These are phyloP conservation scores for Candida rishiriensis DNA, from an alignment of 805 yeast species.

Conservation along the genomic window DNA sequence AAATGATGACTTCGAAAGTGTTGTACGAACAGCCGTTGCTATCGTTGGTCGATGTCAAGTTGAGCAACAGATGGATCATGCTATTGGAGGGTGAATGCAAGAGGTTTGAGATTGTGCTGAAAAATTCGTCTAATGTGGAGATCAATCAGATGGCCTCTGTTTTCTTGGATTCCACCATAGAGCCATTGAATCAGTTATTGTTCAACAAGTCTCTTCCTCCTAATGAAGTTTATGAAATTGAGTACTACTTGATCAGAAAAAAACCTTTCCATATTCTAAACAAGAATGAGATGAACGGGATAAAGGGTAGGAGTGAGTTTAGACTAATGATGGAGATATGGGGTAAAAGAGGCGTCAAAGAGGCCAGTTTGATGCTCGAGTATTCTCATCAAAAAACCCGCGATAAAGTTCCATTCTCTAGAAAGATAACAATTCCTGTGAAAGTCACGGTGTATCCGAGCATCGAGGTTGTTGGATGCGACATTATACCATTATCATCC, in stretches of 20 bases:
- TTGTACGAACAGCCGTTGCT: constrained; percentile 54
- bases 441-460: constrained; percentile 67
- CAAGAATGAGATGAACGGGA: constrained; percentile 37
- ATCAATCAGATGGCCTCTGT: constrained; percentile 57
- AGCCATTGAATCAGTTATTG: constrained; percentile 54
- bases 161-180: constrained; percentile 70
- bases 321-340: constrained; percentile 51
- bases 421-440: constrained; percentile 64
- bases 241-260: constrained; percentile 56
- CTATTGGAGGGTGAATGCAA: constrained; percentile 72
- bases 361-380: constrained; percentile 60
- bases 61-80: constrained; percentile 67
- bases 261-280: constrained; percentile 53
- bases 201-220: constrained; percentile 42
- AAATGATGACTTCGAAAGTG: constrained; percentile 30
- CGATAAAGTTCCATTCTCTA: constrained; percentile 31
- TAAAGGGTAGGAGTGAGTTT: constrained; percentile 36
- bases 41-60: constrained; percentile 44
- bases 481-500: constrained; percentile 55
- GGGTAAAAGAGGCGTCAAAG: constrained; percentile 72
- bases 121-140: constrained; percentile 53
- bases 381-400: constrained; percentile 44
- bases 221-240: constrained; percentile 69
- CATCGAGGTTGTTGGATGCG: constrained; percentile 71
- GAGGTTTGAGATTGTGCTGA: constrained; percentile 44